Evolutionary conservation across 2,329 filamentous ascomycete species (phyloP).

Genomic region (Tolypocladium pustulatum): DNA sequence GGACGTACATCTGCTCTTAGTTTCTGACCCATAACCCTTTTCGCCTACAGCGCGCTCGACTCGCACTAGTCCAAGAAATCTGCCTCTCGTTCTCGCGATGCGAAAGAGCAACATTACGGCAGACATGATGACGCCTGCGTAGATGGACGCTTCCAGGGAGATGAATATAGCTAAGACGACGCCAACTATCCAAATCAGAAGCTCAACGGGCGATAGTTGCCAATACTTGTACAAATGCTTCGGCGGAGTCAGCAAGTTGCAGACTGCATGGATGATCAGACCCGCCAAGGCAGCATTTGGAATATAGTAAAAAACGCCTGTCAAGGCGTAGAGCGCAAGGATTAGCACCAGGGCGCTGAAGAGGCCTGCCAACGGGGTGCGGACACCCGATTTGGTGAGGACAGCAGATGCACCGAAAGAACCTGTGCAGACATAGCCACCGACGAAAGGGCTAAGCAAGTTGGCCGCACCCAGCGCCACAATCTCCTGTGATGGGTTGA

Average conservation of each 20-base stretch:
- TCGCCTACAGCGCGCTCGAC: constrained; percentile 7
- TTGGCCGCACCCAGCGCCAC: constrained; percentile 71
- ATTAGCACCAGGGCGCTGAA: constrained; percentile 69
- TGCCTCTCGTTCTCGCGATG: constrained; percentile 33
- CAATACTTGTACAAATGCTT: constrained; percentile 70
- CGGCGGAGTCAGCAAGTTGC: constrained; percentile 63
- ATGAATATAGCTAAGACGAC: constrained; percentile 47
- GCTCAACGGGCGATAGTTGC: constrained; percentile 63
- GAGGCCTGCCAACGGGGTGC: constrained; percentile 67
- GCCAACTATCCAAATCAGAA: constrained; percentile 64
- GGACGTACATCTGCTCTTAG: background rate
- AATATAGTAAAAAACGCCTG: constrained; percentile 73
- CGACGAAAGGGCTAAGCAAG: constrained; percentile 64
- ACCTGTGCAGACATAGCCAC: constrained; percentile 35
- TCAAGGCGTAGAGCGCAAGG: constrained; percentile 66
- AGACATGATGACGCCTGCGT: constrained; percentile 33
- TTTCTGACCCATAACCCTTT: background rate
- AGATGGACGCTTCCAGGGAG: constrained; percentile 39
- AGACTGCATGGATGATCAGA: constrained; percentile 76
- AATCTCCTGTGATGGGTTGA: constrained; percentile 70
- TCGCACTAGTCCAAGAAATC: constrained; percentile 31
- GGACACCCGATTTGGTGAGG: constrained; percentile 73
- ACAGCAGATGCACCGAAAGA: constrained; percentile 62
- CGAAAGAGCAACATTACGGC: constrained; percentile 32
- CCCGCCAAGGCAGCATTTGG: constrained; percentile 60